Percentiles rank a stretch among this genome's conserved stretches.
Evolutionary conservation across 495 filamentous ascomycete genomes (phyloP).

Genomic region (Pyronema omphalodes): DNA sequence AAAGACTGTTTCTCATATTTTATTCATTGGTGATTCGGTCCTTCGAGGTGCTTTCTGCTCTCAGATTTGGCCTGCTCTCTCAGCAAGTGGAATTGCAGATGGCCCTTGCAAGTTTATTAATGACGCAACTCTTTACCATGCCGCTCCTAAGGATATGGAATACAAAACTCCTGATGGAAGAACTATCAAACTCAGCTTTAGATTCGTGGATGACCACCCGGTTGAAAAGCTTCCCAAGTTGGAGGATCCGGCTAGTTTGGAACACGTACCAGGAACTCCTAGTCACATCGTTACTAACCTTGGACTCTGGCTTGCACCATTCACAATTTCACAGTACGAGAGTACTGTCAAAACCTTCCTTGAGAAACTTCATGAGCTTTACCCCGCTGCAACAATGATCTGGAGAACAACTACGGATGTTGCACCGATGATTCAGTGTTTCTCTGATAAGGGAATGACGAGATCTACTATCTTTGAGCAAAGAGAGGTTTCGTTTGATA

Average conservation of each 20-base stretch:
- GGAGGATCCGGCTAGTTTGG: not conserved
- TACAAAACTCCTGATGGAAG: not conserved
- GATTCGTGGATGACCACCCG: constrained; percentile 3
- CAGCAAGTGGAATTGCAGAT: not conserved
- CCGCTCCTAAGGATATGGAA: constrained; percentile 1
- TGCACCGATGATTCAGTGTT: constrained; percentile 14
- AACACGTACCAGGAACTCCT: not conserved
- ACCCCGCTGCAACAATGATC: constrained; percentile 4
- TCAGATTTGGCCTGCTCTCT: constrained; percentile 1
- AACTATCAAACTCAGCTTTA: not conserved
- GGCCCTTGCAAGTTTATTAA: constrained; percentile 1
- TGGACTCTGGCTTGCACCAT: constrained; percentile 1
- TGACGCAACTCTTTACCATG: constrained; percentile 1
- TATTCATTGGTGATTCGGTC: constrained; percentile 9
- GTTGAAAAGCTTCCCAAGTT: not conserved
- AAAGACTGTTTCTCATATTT: constrained; percentile 1
- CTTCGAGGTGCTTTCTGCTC: constrained; percentile 9
- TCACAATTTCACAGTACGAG: not conserved
- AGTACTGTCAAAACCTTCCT: constrained; percentile 2
- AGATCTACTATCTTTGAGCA: constrained; percentile 3
- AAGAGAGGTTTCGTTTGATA: constrained; percentile 4
- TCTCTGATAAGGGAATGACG: constrained; percentile 8
- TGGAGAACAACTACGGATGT: constrained; percentile 11
- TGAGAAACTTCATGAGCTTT: constrained; percentile 5
- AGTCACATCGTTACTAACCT: constrained; percentile 2